These are phyloP conservation scores for Fomitopsis pulvina DNA, from an alignment of 768 basidiomycete genomes.

Conservation along the genomic window DNA sequence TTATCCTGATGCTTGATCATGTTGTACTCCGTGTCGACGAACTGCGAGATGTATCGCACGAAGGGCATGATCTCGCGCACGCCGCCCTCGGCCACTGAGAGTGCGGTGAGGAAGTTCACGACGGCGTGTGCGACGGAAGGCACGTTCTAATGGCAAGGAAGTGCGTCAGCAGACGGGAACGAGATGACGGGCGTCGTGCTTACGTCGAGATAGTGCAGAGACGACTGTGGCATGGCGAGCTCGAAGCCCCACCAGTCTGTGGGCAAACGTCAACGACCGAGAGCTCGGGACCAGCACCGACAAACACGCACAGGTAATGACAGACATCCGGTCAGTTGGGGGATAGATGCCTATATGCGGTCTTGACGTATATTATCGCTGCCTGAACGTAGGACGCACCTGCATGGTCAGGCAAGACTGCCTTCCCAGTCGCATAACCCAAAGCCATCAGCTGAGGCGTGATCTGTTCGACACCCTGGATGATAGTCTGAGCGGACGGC, in stretches of 20 bases:
- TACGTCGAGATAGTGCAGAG: slow-evolving; percentile 53
- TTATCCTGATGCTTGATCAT: slow-evolving; percentile 54
- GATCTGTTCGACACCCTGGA: slow-evolving; percentile 61
- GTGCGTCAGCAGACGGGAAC: neutral
- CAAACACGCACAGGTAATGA: slow-evolving; percentile 55
- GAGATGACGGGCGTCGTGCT: slow-evolving; percentile 11
- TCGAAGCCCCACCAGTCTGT: slow-evolving; percentile 92
- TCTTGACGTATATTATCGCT: neutral
- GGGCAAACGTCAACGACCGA: neutral
- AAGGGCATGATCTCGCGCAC: slow-evolving; percentile 81
- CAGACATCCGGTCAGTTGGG: slow-evolving; percentile 70
- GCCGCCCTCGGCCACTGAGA: slow-evolving; percentile 64
- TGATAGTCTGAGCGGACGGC: slow-evolving; percentile 67
- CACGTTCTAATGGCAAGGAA: slow-evolving; percentile 33
- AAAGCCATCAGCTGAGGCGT: slow-evolving; percentile 75
- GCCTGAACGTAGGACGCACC: slow-evolving; percentile 22
- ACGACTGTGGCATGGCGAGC: slow-evolving; percentile 64
- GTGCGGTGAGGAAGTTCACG: slow-evolving; percentile 69
- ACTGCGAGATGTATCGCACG: slow-evolving; percentile 76
- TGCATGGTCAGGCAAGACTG: slow-evolving; percentile 59
- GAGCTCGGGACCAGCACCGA: neutral
- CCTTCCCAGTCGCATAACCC: slow-evolving; percentile 67
- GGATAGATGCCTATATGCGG: slow-evolving; percentile 49
- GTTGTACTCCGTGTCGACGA: slow-evolving; percentile 68
- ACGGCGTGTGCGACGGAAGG: slow-evolving; percentile 56